Percentiles rank a stretch among this genome's conserved stretches.
phyloP scores from a whole-genome alignment of 164 flowering plant genomes.

The Stephania cephalantha region DNA sequence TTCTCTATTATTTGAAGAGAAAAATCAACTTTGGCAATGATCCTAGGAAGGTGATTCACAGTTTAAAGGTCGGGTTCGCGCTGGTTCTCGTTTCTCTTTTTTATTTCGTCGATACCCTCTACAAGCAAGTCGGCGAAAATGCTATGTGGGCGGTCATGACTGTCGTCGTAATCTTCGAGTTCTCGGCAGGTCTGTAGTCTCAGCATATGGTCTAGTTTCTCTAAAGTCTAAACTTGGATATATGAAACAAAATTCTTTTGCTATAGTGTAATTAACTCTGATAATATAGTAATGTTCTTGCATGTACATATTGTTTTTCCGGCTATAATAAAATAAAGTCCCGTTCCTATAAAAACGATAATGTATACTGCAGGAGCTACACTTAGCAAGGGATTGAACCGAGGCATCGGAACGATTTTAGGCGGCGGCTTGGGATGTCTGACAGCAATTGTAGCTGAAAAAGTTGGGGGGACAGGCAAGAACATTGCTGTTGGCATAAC shows the following conservation, averaged over 20 bases:
- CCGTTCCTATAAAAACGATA: not conserved
- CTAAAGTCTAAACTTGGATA: not conserved
- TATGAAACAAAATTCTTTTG: too few relatives aligned
- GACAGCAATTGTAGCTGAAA: slow-evolving; percentile 44
- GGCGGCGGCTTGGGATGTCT: slow-evolving; percentile 70
- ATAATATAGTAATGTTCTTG: too few relatives aligned
- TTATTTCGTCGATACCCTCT: slow-evolving; percentile 53
- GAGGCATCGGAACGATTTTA: slow-evolving; percentile 63
- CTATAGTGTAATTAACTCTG: too few relatives aligned
- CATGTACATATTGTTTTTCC: too few relatives aligned
- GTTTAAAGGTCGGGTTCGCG: slow-evolving; percentile 71
- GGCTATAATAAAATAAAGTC: too few relatives aligned
- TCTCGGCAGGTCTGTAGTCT: slow-evolving; percentile 49
- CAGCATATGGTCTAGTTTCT: not conserved
- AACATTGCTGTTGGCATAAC: slow-evolving; percentile 34
- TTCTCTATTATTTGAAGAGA: slow-evolving; percentile 1
- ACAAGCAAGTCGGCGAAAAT: slow-evolving; percentile 60
- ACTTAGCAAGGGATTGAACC: slow-evolving; percentile 65
- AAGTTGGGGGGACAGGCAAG: slow-evolving; percentile 37
- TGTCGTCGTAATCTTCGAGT: slow-evolving; percentile 78
- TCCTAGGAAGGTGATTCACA: slow-evolving; percentile 38
- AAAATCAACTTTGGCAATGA: slow-evolving; percentile 17
- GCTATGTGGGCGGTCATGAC: slow-evolving; percentile 98
- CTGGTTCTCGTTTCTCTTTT: slow-evolving; percentile 67
- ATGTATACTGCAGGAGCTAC: slow-evolving; percentile 49